A percentile compares a stretch with the other conserved stretches of the same genome.
These are phyloP conservation scores for Inga oerstediana DNA, from an alignment of 306 rosid species.

Conservation along the genomic window DNA sequence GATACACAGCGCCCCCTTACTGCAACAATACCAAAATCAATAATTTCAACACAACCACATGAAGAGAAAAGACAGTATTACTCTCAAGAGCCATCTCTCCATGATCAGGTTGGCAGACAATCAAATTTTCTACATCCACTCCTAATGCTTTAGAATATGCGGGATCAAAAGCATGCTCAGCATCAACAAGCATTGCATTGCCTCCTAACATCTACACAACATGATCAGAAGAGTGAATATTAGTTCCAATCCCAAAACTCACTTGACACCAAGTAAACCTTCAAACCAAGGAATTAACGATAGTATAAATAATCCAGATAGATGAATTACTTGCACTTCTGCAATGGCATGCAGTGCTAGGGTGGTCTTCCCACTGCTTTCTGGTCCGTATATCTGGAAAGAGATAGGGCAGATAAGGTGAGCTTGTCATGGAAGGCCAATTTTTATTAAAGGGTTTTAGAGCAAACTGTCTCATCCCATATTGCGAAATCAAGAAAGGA, in stretches of 20 bases:
- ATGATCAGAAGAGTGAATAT: conserved; percentile 35
- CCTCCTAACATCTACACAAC: conserved; percentile 87
- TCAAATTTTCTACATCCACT: conserved; percentile 95
- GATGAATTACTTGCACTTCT: conserved; percentile 80
- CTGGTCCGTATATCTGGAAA: conserved; percentile 91
- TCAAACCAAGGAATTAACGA: neutral
- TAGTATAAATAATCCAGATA: conserved; percentile 26
- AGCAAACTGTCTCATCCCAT: conserved; percentile 10
- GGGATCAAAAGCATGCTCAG: conserved; percentile 99
- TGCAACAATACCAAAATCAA: conserved; percentile 24
- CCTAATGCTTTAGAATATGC: conserved; percentile 94
- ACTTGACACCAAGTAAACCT: neutral
- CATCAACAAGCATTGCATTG: conserved; percentile 99
- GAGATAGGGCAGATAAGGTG: conserved; percentile 27
- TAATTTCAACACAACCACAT: conserved; percentile 33
- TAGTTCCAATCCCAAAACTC: conserved; percentile 35
- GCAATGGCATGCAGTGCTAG: conserved; percentile 98
- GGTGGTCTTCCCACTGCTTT: conserved; percentile 99
- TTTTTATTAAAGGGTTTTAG: neutral
- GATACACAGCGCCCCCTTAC: conserved; percentile 2
- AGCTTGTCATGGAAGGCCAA: conserved; percentile 6
- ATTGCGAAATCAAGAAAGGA: conserved; percentile 18
- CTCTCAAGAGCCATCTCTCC: conserved; percentile 99
- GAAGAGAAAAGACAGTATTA: conserved; percentile 47
- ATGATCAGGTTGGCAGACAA: conserved; percentile 98